These are phyloP conservation scores for Colletotrichum sp. DNA, from an alignment of 2,329 filamentous ascomycete genomes.

Conservation along the genomic window DNA sequence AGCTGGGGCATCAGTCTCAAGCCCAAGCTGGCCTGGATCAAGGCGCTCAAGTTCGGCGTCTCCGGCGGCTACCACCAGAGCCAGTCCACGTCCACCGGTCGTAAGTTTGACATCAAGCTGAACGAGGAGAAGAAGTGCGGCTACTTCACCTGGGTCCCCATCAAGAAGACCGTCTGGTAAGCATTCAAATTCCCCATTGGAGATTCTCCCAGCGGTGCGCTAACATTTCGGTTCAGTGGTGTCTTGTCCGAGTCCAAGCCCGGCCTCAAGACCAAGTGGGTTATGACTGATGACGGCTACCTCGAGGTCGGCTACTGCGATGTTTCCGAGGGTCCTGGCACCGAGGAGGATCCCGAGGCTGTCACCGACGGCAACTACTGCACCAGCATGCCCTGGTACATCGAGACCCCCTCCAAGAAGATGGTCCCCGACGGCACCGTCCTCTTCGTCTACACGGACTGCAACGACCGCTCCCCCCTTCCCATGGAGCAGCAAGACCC, in stretches of 20 bases:
- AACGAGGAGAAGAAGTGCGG: slow-evolving; percentile 12
- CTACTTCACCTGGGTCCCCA: slow-evolving; percentile 24
- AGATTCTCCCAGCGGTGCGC: not conserved
- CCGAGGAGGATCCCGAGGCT: not conserved
- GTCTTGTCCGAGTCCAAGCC: slow-evolving; percentile 1
- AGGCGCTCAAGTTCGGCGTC: slow-evolving; percentile 28
- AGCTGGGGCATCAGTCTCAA: slow-evolving; percentile 35
- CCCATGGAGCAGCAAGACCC: slow-evolving; percentile 20
- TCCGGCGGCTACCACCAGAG: slow-evolving; percentile 12
- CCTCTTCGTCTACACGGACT: slow-evolving; percentile 25
- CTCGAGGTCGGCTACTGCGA: not conserved
- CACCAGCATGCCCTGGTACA: not conserved
- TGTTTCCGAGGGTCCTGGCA: not conserved
- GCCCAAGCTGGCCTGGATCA: slow-evolving; percentile 26
- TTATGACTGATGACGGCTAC: not conserved
- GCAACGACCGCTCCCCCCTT: slow-evolving; percentile 20
- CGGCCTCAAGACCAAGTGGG: not conserved
- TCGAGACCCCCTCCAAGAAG: not conserved
- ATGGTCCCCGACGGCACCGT: slow-evolving; percentile 13
- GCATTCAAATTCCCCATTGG: not conserved
- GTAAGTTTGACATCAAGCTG: slow-evolving; percentile 1
- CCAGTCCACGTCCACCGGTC: not conserved
- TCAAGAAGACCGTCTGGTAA: slow-evolving; percentile 19
- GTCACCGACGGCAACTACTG: not conserved
- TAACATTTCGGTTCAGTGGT: not conserved